A percentile compares a stretch with the other conserved stretches of the same genome.
These are phyloP conservation scores for Eutrema salsugineum DNA, from an alignment of 441 rosid genomes.

Conservation along the genomic window DNA sequence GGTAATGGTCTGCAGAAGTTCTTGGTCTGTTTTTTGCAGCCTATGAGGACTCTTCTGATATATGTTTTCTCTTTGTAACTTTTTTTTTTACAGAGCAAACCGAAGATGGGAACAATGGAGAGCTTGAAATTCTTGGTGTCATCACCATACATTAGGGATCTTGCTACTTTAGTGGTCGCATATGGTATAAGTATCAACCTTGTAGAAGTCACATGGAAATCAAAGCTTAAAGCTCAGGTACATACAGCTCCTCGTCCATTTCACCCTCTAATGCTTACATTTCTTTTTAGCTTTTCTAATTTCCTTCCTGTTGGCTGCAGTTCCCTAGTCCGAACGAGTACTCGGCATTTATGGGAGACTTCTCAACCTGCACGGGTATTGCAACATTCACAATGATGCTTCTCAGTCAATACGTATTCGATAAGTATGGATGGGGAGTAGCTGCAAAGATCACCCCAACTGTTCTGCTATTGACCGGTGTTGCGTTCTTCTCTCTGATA, in stretches of 20 bases:
- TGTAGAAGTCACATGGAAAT: conserved; percentile 98
- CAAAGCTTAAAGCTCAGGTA: conserved; percentile 99
- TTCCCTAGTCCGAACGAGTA: conserved; percentile 97
- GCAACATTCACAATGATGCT: conserved; percentile 97
- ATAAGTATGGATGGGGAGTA: conserved; percentile 96
- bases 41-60: conserved; percentile 10
- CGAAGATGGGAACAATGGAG: conserved; percentile 93
- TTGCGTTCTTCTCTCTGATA: conserved; percentile 85
- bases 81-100: conserved; percentile 56
- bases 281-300: background rate
- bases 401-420: conserved; percentile 75
- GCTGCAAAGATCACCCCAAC: conserved; percentile 98
- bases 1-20: conserved; percentile 38
- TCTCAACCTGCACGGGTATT: conserved; percentile 92
- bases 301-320: conserved; percentile 33
- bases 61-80: background rate
- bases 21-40: background rate
- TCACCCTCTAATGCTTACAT: background rate
- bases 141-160: conserved; percentile 84
- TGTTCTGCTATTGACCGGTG: conserved; percentile 78
- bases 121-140: conserved; percentile 96
- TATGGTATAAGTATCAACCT: conserved; percentile 98
- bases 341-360: conserved; percentile 98
- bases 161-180: conserved; percentile 96
- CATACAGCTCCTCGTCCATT: background rate